Evolutionary conservation across 2,329 filamentous ascomycete species (phyloP), one percentile per base, ranked within the genome.

Genomic region (Penicillium vulpinum): DNA sequence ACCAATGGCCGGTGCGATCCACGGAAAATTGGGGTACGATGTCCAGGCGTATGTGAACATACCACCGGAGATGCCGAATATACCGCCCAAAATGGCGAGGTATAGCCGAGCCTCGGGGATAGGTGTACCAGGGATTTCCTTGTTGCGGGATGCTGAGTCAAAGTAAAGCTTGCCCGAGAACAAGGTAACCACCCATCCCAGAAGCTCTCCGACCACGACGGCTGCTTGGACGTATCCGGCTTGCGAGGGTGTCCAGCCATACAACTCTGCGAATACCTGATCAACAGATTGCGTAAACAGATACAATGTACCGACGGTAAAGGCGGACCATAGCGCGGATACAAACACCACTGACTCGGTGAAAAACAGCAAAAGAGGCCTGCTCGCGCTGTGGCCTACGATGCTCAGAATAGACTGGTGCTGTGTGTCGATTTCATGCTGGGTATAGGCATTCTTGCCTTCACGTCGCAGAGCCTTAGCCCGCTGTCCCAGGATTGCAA

Each of bases 21-120:
- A 75, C 10, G 69, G 72, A 2, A 71, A 39, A 6, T 50, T n/a
- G 0, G 67, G 55, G 33, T 71, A 69, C 8, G 69, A 71, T 3
- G 70, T 72, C 73, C 73, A 75, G 6, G 66, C 73, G 48, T 74
- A 75, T 35, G 65, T 67, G 59, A 75, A 74, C 64, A 76, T 66
- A 9, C 73, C 73, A 3, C 70, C 71, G 0, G 67, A 60, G 48
- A 75, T 73, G 0, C 77, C 77, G 6, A 71, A 24, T 7, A 70
- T 45, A 1, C 67, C 68, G 2, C 69, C 68, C 0, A 72, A 63
- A 4, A 80, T 71, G 16, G 77, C 73, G 2, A 75, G 70, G 48
- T 80, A 79, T 2, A 80, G 65, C 24, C 77, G 65, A 15, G 72
- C 75, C 58, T 80, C 77, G 0, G 77, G 77, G 15, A 81, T 75